Percentiles rank a stretch among this genome's conserved stretches.
Evolutionary conservation across 1,139 yeast species (phyloP).

Genomic region (Geotrichum cucujoidarum): DNA sequence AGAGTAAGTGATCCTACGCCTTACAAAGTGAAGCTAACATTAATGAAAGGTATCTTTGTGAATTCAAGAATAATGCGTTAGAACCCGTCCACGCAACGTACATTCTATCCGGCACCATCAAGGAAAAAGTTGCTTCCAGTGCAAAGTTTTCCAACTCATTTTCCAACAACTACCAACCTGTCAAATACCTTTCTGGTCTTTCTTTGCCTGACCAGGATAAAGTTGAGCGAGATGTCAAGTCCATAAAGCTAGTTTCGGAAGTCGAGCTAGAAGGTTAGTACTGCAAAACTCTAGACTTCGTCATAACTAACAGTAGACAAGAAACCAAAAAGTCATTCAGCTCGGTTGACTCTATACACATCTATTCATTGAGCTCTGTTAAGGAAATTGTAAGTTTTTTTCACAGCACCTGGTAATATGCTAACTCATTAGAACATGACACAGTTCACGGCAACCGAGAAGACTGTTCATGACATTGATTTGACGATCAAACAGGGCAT

Average conservation of each 20-base stretch:
- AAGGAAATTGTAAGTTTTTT: conserved; percentile 15
- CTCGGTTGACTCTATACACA: conserved; percentile 13
- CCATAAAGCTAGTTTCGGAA: conserved; percentile 15
- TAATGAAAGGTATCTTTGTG: conserved; percentile 20
- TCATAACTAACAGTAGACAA: background rate
- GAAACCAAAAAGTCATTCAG: conserved; percentile 13
- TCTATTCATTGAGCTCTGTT: conserved; percentile 17
- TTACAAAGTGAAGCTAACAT: no score
- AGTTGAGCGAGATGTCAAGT: conserved; percentile 1
- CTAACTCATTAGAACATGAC: conserved; percentile 15
- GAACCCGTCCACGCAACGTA: conserved; percentile 26
- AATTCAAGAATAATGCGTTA: conserved; percentile 20
- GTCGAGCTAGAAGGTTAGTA: conserved; percentile 16
- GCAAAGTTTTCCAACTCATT: conserved; percentile 14
- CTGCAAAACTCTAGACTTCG: background rate
- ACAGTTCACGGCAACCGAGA: conserved; percentile 13
- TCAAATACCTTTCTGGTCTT: conserved; percentile 21
- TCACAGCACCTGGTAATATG: no score
- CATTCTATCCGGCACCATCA: conserved; percentile 21
- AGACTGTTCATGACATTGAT: conserved; percentile 9
- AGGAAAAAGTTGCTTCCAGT: background rate
- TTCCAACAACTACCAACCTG: conserved; percentile 23
- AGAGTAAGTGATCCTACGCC: conserved; percentile 9
- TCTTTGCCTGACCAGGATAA: conserved; percentile 1
- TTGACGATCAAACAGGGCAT: conserved; percentile 1